Conservation (phyloP, 1,139 yeast genomes). For the Geotrichum restrictum region DNA sequence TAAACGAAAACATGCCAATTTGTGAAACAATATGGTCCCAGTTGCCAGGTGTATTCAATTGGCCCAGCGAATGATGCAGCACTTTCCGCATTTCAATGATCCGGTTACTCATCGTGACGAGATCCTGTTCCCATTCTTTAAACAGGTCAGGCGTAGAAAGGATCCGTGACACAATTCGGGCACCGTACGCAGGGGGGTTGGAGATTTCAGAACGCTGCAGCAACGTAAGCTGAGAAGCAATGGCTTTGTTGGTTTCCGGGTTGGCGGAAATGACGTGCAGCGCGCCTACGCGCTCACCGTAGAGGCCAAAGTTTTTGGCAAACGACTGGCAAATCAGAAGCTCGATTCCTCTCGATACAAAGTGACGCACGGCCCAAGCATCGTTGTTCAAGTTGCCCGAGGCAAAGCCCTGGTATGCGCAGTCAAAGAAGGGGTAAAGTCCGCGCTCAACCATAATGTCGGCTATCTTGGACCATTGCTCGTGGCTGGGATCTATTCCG, state of each 20-base stretch:
- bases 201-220: slow-evolving; percentile 85
- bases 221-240: slow-evolving; percentile 75
- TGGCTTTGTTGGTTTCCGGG: slow-evolving; percentile 38
- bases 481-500: slow-evolving; percentile 81
- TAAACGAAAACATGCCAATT: slow-evolving; percentile 95
- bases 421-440: slow-evolving; percentile 75
- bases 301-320: slow-evolving; percentile 95
- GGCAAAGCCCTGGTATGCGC: slow-evolving; percentile 93
- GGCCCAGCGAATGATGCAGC: slow-evolving; percentile 49
- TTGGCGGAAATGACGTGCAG: slow-evolving; percentile 51
- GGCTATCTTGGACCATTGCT: slow-evolving; percentile 74
- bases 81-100: slow-evolving; percentile 64
- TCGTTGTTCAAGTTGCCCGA: slow-evolving; percentile 60
- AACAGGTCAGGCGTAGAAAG: slow-evolving; percentile 60
- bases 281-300: slow-evolving; percentile 94
- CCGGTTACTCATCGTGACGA: slow-evolving; percentile 71
- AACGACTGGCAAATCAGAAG: slow-evolving; percentile 81
- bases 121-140: slow-evolving; percentile 74
- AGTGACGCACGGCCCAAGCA: slow-evolving; percentile 47
- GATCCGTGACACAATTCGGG: slow-evolving; percentile 77
- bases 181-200: slow-evolving; percentile 92
- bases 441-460: slow-evolving; percentile 53
- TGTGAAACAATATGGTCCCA: slow-evolving; percentile 88
- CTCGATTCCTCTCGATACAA: slow-evolving; percentile 46
- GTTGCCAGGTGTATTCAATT: slow-evolving; percentile 55